These are phyloP conservation scores for Fusarium sp. DNA, from an alignment of 2,329 filamentous ascomycete species.

Conservation along the genomic window DNA sequence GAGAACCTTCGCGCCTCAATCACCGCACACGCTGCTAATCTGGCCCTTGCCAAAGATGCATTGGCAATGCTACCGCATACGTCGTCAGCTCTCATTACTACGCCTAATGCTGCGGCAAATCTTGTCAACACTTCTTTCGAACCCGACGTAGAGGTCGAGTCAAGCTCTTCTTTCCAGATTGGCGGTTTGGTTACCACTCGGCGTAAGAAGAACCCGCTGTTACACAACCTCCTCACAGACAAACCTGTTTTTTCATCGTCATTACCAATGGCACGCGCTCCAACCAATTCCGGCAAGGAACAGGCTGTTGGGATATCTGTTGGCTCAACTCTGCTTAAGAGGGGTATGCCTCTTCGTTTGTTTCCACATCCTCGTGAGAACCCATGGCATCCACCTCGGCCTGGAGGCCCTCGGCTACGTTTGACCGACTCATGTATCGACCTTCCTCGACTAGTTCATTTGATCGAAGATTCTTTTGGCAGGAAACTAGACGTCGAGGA, in stretches of 20 bases:
- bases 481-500: conserved; percentile 85
- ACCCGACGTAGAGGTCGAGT: conserved; percentile 51
- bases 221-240: conserved; percentile 96
- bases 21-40: conserved; percentile 73
- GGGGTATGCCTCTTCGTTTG: conserved; percentile 89
- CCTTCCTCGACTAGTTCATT: conserved; percentile 81
- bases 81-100: conserved; percentile 90
- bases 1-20: conserved; percentile 48
- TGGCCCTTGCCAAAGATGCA: conserved; percentile 77
- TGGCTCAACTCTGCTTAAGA: conserved; percentile 86
- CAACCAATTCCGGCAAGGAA: conserved; percentile 48
- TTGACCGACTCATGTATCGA: conserved; percentile 87
- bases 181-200: conserved; percentile 67
- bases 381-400: conserved; percentile 77
- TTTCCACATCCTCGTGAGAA: conserved; percentile 79
- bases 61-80: conserved; percentile 83
- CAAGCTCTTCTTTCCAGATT: conserved; percentile 65
- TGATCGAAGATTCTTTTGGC: conserved; percentile 95
- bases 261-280: conserved; percentile 78
- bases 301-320: conserved; percentile 39
- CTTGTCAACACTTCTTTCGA: conserved; percentile 55
- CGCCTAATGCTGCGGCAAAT: conserved; percentile 82
- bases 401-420: conserved; percentile 71
- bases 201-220: conserved; percentile 80
- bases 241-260: conserved; percentile 94